These are phyloP conservation scores for Coniella lustricola DNA, from an alignment of 2,329 filamentous ascomycete genomes.

Conservation along the genomic window DNA sequence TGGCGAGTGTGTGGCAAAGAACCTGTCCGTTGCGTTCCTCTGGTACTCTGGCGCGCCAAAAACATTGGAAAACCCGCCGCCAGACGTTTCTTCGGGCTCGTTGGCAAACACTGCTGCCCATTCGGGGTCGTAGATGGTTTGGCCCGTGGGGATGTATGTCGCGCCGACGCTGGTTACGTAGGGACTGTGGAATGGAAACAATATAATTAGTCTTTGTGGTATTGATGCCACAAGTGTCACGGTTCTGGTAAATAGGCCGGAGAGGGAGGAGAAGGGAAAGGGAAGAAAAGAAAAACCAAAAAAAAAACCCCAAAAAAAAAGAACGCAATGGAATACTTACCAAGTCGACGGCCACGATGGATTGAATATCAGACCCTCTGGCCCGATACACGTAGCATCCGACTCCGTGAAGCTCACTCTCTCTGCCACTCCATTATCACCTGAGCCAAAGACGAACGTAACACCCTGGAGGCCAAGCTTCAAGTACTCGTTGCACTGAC, in stretches of 20 bases:
- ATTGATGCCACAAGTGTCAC: too few species aligned
- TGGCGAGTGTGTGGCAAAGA: constrained; percentile 25
- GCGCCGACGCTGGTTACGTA: constrained; percentile 27
- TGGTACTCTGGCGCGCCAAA: constrained; percentile 38
- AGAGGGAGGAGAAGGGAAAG: too few species aligned
- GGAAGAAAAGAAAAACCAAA: too few species aligned
- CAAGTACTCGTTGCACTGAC: constrained; percentile 43
- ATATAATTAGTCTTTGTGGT: background rate
- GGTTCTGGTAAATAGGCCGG: too few species aligned
- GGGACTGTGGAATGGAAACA: constrained; percentile 22
- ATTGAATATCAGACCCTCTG: constrained; percentile 35
- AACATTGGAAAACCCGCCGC: constrained; percentile 41
- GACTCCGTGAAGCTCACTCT: background rate
- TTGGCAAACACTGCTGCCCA: constrained; percentile 7
- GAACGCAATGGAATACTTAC: too few species aligned
- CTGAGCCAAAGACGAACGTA: constrained; percentile 41
- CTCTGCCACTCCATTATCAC: constrained; percentile 36
- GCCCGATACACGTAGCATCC: constrained; percentile 23
- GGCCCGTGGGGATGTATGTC: constrained; percentile 8
- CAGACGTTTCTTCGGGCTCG: constrained; percentile 23
- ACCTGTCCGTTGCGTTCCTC: constrained; percentile 30
- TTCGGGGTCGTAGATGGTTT: constrained; percentile 16
- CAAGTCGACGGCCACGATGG: constrained; percentile 42
- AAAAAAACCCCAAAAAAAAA: too few species aligned
- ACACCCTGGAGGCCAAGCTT: constrained; percentile 44